phyloP scores from a whole-genome alignment of 1,139 yeast species.

The Geotrichum carabidarum region DNA sequence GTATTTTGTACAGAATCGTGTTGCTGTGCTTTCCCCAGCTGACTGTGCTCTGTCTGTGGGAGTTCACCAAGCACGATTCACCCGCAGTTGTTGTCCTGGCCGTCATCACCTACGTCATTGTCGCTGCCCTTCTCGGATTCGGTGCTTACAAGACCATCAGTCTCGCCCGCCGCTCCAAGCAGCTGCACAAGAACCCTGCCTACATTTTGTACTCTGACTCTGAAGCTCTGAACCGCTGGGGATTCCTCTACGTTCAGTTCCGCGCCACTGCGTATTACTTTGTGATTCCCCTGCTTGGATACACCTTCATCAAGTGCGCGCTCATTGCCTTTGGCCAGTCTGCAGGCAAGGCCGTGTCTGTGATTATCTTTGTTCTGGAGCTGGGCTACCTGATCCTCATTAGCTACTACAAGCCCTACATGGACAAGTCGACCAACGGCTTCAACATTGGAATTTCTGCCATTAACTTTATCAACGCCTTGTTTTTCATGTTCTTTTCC shows the following conservation, averaged over 20 bases:
- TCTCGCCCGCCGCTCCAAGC: constrained; percentile 66
- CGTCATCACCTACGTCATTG: constrained; percentile 54
- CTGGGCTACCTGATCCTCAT: constrained; percentile 58
- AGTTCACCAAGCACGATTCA: constrained; percentile 75
- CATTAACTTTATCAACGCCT: constrained; percentile 72
- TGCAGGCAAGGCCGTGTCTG: constrained; percentile 75
- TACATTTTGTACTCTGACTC: constrained; percentile 84
- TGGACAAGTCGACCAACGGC: constrained; percentile 91
- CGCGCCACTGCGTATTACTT: constrained; percentile 86
- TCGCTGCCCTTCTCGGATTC: constrained; percentile 57
- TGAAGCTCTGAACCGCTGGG: constrained; percentile 75
- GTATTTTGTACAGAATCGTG: constrained; percentile 77
- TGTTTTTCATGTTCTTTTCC: constrained; percentile 85
- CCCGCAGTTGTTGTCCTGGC: constrained; percentile 80
- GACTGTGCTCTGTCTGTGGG: constrained; percentile 81
- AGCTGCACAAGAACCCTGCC: constrained; percentile 84
- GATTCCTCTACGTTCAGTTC: constrained; percentile 87
- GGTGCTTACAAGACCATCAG: constrained; percentile 69
- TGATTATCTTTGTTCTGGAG: constrained; percentile 71
- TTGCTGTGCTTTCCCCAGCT: constrained; percentile 83
- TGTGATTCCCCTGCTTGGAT: constrained; percentile 57
- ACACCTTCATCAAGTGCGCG: constrained; percentile 67
- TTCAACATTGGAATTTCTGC: constrained; percentile 83
- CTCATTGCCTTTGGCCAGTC: constrained; percentile 82
- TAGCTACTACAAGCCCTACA: constrained; percentile 74